Percentiles rank a stretch among this genome's conserved stretches.
These are phyloP conservation scores for Crithidia acanthocephali DNA, from an alignment of 208 protist species.

Conservation along the genomic window DNA sequence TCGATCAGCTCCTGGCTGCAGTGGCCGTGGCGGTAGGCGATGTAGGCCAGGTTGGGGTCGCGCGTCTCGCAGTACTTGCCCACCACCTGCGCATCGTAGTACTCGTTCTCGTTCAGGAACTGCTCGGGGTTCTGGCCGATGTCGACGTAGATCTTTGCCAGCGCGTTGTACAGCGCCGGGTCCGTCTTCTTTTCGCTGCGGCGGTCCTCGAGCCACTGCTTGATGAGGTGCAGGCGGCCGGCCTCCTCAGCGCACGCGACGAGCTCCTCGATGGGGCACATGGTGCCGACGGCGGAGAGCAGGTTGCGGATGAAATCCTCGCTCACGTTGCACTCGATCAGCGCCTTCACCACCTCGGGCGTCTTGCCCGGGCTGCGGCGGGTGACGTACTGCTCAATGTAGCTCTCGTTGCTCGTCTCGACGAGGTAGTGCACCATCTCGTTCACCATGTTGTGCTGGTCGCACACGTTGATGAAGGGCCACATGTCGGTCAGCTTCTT, in stretches of 20 bases:
- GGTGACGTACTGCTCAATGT: slow-evolving; percentile 98
- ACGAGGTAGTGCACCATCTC: slow-evolving; percentile 99
- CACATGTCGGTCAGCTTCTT: slow-evolving; percentile 98
- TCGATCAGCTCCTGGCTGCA: slow-evolving; percentile 98
- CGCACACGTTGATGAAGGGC: slow-evolving; percentile 99
- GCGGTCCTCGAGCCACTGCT: slow-evolving; percentile 98
- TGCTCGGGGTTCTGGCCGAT: slow-evolving; percentile 96
- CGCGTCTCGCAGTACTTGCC: slow-evolving; percentile 99
- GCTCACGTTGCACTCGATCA: slow-evolving; percentile 98
- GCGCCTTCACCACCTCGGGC: slow-evolving; percentile 97
- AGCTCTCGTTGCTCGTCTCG: slow-evolving; percentile 95
- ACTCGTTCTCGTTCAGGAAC: slow-evolving; percentile 98
- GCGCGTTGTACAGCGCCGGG: slow-evolving; percentile 97
- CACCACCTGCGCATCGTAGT: slow-evolving; percentile 96
- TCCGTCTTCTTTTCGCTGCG: slow-evolving; percentile 96
- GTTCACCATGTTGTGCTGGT: slow-evolving; percentile 98
- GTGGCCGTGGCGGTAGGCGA: slow-evolving; percentile 96
- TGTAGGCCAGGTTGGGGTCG: slow-evolving; percentile 98
- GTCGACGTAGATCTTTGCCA: slow-evolving; percentile 99
- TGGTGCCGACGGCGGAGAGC: slow-evolving; percentile 94
- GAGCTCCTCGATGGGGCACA: slow-evolving; percentile 95
- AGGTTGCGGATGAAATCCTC: slow-evolving; percentile 98
- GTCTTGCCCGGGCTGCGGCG: slow-evolving; percentile 97
- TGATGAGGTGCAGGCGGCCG: slow-evolving; percentile 97
- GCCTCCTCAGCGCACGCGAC: slow-evolving; percentile 82